Evolutionary conservation across 306 rosid species (phyloP).

Genomic region (Rubus idaeus): DNA sequence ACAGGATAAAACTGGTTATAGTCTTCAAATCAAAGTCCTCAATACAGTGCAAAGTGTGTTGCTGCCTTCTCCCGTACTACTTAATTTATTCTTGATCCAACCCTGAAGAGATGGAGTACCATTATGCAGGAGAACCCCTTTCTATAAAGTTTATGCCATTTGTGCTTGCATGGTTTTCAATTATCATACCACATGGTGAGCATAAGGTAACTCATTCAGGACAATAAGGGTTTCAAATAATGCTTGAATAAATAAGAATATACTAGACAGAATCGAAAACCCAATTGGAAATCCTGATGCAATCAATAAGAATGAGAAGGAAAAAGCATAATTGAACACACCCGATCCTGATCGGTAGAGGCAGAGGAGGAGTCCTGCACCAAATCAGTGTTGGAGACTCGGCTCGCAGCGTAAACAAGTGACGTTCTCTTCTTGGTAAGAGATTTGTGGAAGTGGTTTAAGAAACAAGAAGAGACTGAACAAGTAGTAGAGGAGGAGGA

Average conservation of each 20-base stretch:
- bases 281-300: neutral
- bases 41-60: neutral
- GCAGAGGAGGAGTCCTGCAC: conserved; percentile 40
- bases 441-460: conserved; percentile 30
- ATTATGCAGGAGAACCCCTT: neutral
- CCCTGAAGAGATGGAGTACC: neutral
- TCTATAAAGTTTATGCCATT: neutral
- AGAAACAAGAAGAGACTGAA: conserved; percentile 18
- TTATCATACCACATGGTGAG: no score
- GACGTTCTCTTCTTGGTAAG: conserved; percentile 26
- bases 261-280: neutral
- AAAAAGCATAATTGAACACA: conserved; percentile 25
- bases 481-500: neutral
- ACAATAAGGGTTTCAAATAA: neutral
- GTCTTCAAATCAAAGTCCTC: neutral
- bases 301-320: neutral
- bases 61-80: neutral
- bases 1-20: no score
- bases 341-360: conserved; percentile 60
- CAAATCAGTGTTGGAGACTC: conserved; percentile 41
- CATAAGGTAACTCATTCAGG: no score
- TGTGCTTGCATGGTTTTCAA: no score
- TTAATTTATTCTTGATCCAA: neutral
- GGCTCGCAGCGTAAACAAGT: conserved; percentile 18
- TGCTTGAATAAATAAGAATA: neutral